Evolutionary conservation across 2,329 filamentous ascomycete genomes (phyloP).

Genomic region (Verticillium zaregamsianum): DNA sequence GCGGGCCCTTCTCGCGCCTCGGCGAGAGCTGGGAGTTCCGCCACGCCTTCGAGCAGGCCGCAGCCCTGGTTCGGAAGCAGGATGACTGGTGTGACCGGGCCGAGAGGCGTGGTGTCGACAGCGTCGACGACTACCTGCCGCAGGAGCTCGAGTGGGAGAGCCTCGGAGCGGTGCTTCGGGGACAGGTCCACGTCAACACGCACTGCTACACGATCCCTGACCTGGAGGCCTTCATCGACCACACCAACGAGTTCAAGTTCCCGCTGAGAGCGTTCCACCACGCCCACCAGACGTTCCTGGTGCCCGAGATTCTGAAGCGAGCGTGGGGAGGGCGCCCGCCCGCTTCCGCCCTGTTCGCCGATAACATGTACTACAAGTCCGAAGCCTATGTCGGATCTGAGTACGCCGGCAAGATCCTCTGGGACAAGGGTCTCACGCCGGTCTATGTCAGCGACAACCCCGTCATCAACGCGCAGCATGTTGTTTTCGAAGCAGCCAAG

Average conservation of each 20-base stretch:
- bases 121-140: slow-evolving; percentile 54
- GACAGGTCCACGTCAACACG: slow-evolving; percentile 65
- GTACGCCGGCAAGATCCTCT: slow-evolving; percentile 61
- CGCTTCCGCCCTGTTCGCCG: slow-evolving; percentile 63
- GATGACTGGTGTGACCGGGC: slow-evolving; percentile 65
- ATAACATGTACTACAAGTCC: slow-evolving; percentile 70
- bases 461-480: slow-evolving; percentile 65
- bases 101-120: slow-evolving; percentile 42
- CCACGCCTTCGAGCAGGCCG: slow-evolving; percentile 62
- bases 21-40: slow-evolving; percentile 68
- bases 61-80: slow-evolving; percentile 51
- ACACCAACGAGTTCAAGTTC: slow-evolving; percentile 70
- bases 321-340: slow-evolving; percentile 50
- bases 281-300: slow-evolving; percentile 61
- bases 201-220: slow-evolving; percentile 70
- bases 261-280: slow-evolving; percentile 65
- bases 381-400: slow-evolving; percentile 63
- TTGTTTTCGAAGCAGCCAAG: slow-evolving; percentile 62
- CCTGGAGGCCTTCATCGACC: slow-evolving; percentile 64
- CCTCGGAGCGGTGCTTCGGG: slow-evolving; percentile 57
- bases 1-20: slow-evolving; percentile 56
- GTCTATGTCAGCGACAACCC: slow-evolving; percentile 71
- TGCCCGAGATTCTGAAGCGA: slow-evolving; percentile 60
- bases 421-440: slow-evolving; percentile 60
- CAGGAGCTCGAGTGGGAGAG: slow-evolving; percentile 61